Conservation (phyloP, 2,329 filamentous ascomycete genomes). For the Colletotrichum acutatum region DNA sequence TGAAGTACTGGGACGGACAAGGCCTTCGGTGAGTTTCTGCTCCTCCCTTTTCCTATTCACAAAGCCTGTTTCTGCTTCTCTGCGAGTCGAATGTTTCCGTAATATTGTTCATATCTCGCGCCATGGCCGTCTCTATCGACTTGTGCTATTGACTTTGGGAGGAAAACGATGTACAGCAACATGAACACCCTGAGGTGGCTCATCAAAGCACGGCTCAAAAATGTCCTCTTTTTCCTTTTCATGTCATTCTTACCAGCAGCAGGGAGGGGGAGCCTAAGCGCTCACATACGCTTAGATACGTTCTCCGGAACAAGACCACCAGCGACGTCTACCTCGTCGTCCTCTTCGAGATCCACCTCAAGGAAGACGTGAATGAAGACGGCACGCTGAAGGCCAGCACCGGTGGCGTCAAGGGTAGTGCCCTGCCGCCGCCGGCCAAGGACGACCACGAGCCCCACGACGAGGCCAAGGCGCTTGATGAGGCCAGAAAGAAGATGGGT, state of each 20-base stretch:
- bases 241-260: slow-evolving; percentile 38
- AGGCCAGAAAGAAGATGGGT: slow-evolving; percentile 51
- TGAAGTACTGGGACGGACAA: slow-evolving; percentile 85
- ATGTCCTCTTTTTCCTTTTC: slow-evolving; percentile 8
- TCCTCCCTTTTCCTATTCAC: slow-evolving; percentile 31
- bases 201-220: background rate
- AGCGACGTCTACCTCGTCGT: slow-evolving; percentile 83
- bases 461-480: slow-evolving; percentile 49
- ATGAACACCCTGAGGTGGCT: background rate
- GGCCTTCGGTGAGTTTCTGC: slow-evolving; percentile 70
- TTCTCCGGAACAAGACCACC: slow-evolving; percentile 83
- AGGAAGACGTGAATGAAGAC: slow-evolving; percentile 71
- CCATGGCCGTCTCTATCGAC: background rate
- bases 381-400: slow-evolving; percentile 61
- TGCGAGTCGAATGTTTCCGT: background rate
- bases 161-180: background rate
- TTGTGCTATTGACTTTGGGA: slow-evolving; percentile 5
- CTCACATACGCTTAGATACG: slow-evolving; percentile 90
- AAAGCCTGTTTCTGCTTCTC: slow-evolving; percentile 16
- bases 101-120: background rate
- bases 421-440: slow-evolving; percentile 25
- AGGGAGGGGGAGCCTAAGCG: slow-evolving; percentile 59
- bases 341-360: slow-evolving; percentile 80
- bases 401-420: slow-evolving; percentile 43
- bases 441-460: slow-evolving; percentile 42